A percentile compares a stretch with the other conserved stretches of the same genome.
These are phyloP conservation scores for Aquilaria malaccensis DNA, from an alignment of 345 rosid genomes.

Conservation along the genomic window DNA sequence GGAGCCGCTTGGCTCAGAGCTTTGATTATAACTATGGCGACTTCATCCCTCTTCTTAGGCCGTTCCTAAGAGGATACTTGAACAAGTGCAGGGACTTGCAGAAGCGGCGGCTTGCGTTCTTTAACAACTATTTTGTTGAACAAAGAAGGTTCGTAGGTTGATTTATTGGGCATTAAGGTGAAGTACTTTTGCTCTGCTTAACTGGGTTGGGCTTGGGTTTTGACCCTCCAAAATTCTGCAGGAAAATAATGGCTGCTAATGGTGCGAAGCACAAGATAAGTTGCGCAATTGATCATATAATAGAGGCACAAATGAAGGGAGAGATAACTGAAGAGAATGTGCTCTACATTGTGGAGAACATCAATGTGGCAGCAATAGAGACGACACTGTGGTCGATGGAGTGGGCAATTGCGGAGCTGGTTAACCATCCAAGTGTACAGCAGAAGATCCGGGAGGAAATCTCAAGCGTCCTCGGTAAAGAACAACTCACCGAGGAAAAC, in stretches of 20 bases:
- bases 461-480: constrained; percentile 23
- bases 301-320: constrained; percentile 51
- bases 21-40: constrained; percentile 65
- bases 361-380: constrained; percentile 65
- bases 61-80: constrained; percentile 55
- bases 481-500: constrained; percentile 35
- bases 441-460: constrained; percentile 42
- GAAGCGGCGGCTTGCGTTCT: constrained; percentile 43
- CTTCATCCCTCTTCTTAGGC: constrained; percentile 53
- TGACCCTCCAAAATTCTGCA: neutral
- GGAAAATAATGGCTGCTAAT: constrained; percentile 41
- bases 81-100: constrained; percentile 58
- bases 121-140: constrained; percentile 39
- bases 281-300: constrained; percentile 52
- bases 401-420: constrained; percentile 66
- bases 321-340: constrained; percentile 56
- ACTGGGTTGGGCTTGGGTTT: neutral
- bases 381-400: constrained; percentile 70
- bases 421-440: constrained; percentile 46
- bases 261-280: constrained; percentile 40
- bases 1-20: constrained; percentile 55
- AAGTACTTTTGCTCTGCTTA: neutral
- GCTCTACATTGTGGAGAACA: constrained; percentile 62
- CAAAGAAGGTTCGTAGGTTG: constrained; percentile 25
- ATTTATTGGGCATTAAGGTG: neutral